Evolutionary conservation across 164 flowering plant species (phyloP).

Genomic region (Taxillus chinensis): DNA sequence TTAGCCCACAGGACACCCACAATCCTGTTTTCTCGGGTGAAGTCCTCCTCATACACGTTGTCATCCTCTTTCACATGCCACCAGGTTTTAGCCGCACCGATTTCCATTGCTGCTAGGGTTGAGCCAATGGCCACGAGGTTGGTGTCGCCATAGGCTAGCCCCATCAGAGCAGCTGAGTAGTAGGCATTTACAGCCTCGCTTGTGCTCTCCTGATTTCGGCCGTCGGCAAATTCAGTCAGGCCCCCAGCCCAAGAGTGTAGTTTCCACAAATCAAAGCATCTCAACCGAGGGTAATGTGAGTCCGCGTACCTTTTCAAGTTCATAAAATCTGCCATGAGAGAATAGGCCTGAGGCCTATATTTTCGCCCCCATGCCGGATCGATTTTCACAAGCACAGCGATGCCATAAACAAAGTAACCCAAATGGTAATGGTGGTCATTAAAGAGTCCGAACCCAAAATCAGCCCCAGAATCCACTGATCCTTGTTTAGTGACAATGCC

Average conservation of each 20-base stretch:
- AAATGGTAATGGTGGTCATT: slow-evolving; percentile 89
- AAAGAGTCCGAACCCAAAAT: slow-evolving; percentile 83
- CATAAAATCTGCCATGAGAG: slow-evolving; percentile 79
- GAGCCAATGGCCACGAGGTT: slow-evolving; percentile 68
- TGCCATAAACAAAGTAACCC: slow-evolving; percentile 78
- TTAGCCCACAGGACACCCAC: slow-evolving; percentile 83
- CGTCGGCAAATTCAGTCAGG: slow-evolving; percentile 72
- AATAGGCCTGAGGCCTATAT: slow-evolving; percentile 66
- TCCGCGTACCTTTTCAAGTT: slow-evolving; percentile 35
- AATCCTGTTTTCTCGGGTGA: slow-evolving; percentile 53
- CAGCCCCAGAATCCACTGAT: slow-evolving; percentile 58
- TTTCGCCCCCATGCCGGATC: slow-evolving; percentile 85
- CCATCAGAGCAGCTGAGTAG: slow-evolving; percentile 84
- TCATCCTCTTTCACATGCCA: slow-evolving; percentile 69
- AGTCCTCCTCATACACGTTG: slow-evolving; percentile 43
- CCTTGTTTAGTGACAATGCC: slow-evolving; percentile 75
- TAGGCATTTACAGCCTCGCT: slow-evolving; percentile 86
- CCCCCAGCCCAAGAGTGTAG: slow-evolving; percentile 96
- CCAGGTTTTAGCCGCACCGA: slow-evolving; percentile 70
- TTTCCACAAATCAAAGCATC: slow-evolving; percentile 81
- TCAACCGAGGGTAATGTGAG: slow-evolving; percentile 50
- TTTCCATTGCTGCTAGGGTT: slow-evolving; percentile 59
- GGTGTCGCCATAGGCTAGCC: slow-evolving; percentile 77
- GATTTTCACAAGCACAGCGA: slow-evolving; percentile 75
- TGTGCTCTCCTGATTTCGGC: slow-evolving; percentile 83